Percentiles rank a stretch among this genome's conserved stretches.
These are phyloP conservation scores for Leptosphaerulina australis DNA, from an alignment of 2,329 filamentous ascomycete species.

Conservation along the genomic window DNA sequence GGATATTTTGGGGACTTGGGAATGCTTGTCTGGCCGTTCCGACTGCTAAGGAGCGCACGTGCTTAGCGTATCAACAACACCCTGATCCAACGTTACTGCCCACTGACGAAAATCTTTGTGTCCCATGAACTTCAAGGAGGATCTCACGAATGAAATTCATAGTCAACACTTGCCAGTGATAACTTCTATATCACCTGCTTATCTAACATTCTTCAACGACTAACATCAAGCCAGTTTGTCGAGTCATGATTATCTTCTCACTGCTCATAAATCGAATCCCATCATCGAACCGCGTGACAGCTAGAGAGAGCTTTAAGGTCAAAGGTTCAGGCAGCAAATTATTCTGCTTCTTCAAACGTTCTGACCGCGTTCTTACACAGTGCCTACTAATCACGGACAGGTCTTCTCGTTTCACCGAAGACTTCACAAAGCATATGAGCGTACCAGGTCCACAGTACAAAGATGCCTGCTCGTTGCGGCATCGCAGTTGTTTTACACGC, in stretches of 20 bases:
- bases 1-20: slow-evolving; percentile 37
- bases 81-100: neutral
- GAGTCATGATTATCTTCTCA: slow-evolving; percentile 9
- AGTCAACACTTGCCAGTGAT: too few species aligned
- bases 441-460: slow-evolving; percentile 25
- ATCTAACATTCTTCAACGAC: neutral
- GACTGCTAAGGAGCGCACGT: slow-evolving; percentile 11
- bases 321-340: neutral
- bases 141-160: too few species aligned
- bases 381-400: too few species aligned
- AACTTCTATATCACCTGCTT: too few species aligned
- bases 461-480: slow-evolving; percentile 54
- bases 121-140: too few species aligned
- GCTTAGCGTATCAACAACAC: slow-evolving; percentile 7
- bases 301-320: neutral
- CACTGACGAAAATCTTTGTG: neutral
- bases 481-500: slow-evolving; percentile 48
- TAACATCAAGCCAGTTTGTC: neutral
- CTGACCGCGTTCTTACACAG: too few species aligned
- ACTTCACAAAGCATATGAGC: neutral
- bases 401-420: neutral
- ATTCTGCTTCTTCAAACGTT: neutral
- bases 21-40: slow-evolving; percentile 33
- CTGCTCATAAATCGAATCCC: slow-evolving; percentile 4
- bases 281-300: neutral